These are phyloP conservation scores for Trichophyton benhamiae DNA, from an alignment of 2,329 filamentous ascomycete genomes.

Conservation along the genomic window DNA sequence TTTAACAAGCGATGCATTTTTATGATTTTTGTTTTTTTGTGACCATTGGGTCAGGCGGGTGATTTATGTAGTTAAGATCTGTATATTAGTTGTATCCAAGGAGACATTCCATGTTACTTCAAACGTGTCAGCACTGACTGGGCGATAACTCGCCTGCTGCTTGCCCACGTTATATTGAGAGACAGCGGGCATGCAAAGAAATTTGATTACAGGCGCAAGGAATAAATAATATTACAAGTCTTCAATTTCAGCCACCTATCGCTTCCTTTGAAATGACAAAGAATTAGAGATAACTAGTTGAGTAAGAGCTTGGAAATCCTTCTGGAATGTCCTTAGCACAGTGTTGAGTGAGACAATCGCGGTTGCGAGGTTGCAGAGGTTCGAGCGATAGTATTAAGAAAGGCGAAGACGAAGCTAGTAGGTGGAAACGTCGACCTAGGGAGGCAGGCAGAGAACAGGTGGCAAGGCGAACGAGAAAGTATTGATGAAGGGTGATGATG, in stretches of 20 bases:
- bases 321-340: neutral
- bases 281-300: neutral
- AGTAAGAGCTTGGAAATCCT: neutral
- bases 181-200: no score
- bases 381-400: neutral
- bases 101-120: neutral
- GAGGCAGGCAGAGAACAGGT: neutral
- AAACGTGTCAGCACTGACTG: neutral
- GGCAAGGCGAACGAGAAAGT: neutral
- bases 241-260: neutral
- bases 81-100: neutral
- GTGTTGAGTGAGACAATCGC: neutral
- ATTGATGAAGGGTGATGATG: neutral
- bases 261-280: neutral
- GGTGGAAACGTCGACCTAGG: neutral
- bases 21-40: neutral
- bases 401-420: neutral
- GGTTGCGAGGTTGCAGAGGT: neutral
- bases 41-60: neutral
- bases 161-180: no score
- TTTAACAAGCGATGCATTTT: conserved; percentile 4
- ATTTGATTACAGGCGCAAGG: neutral
- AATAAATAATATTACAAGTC: neutral
- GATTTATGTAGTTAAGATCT: neutral
- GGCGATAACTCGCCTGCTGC: no score